Percentiles rank a stretch among this genome's conserved stretches.
Evolutionary conservation across 495 filamentous ascomycete genomes (phyloP).

Genomic region (Aspergillus ostianus): DNA sequence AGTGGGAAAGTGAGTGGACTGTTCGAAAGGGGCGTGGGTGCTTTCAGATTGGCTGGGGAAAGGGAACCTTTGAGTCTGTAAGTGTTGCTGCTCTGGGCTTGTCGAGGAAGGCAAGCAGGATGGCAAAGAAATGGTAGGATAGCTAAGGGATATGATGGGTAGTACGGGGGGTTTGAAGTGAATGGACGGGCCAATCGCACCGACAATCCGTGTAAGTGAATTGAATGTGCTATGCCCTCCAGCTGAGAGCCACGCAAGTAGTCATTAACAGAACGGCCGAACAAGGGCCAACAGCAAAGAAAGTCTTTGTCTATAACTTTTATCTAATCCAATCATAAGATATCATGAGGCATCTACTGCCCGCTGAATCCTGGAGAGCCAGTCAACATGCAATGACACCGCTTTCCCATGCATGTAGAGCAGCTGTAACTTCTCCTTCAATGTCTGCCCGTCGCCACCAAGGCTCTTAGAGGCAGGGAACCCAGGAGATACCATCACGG

Average conservation of each 20-base stretch:
- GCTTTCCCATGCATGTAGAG: conserved; percentile 24
- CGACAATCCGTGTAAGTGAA: neutral
- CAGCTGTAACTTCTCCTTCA: conserved; percentile 22
- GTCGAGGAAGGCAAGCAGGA: neutral
- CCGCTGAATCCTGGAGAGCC: conserved; percentile 30
- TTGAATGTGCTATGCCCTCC: neutral
- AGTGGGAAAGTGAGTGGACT: neutral
- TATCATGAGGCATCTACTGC: conserved; percentile 21
- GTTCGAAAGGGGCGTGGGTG: neutral
- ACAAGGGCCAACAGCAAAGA: too few relatives aligned
- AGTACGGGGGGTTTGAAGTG: neutral
- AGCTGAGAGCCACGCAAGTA: neutral
- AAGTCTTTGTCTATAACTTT: conserved; percentile 8
- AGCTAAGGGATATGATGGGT: too few relatives aligned
- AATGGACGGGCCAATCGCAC: neutral
- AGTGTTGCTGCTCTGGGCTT: neutral
- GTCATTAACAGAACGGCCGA: neutral
- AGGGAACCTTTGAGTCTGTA: neutral
- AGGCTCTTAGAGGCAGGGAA: conserved; percentile 31
- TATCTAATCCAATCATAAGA: conserved; percentile 11
- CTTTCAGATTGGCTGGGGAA: neutral
- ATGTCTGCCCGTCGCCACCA: conserved; percentile 16
- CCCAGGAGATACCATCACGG: conserved; percentile 43
- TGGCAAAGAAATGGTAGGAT: neutral
- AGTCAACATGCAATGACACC: conserved; percentile 35